Evolutionary conservation across 2,329 filamentous ascomycete species (phyloP), one percentile per base, ranked within the genome.

Genomic region (Daldinia sp.): DNA sequence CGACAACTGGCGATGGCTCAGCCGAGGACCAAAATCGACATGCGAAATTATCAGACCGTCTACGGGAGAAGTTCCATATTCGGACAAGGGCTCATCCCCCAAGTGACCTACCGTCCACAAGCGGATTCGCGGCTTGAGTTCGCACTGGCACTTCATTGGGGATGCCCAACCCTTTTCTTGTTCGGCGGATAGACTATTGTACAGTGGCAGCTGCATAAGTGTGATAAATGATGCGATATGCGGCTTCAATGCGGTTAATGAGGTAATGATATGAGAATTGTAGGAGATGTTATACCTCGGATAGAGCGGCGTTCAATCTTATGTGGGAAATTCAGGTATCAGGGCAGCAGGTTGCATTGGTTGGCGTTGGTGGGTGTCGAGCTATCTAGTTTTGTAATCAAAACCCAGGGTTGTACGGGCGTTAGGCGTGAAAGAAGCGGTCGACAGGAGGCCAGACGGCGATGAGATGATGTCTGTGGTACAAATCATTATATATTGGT

Each of bases 11-110:
- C 9, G 75, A 72, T 1, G 77, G 78, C n/a, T 76, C 79, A 1
- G 74, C 75, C 1, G 79, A 79, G 63, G 81, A 78, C 70, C 75
- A 77, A 58, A 78, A 77, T 26, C 81, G 82, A 28, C 81, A 83
- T 58, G 80, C 82, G 10, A 80, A 78, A 48, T 74, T 89, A 41
- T 81, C 87, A 6, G 81, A 83, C 48, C 83, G 83, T 58, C 77
- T 89, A 48, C 82, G 83, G 53, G 86, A 87, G 53, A 84, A 82
- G 71, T 88, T 89, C 72, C 83, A 82, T 48, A 82, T 88, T 63
- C 82, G 83, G 44, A 86, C 85, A 12, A 81, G 82, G 37, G 79
- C 83, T 13, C 83, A 85, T 68, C 71, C 71, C 13, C 67, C 68
- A 12, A 67, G 59, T 51, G 63, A 51, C 51, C 37, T 39, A 23